Conservation (phyloP, 176 grass and related monocot genomes). For the Lolium perenne region DNA sequence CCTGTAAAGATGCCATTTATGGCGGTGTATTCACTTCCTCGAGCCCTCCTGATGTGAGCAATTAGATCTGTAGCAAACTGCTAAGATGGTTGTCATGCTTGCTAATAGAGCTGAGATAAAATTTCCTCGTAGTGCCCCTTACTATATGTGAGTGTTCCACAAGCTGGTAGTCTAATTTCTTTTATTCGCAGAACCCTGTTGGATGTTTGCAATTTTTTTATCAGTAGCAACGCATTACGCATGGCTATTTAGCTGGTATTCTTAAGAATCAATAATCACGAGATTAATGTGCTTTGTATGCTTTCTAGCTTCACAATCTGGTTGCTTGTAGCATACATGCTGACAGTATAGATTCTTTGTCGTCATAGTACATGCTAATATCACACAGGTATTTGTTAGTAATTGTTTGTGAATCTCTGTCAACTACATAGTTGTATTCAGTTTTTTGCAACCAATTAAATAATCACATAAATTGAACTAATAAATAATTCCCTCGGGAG, state of each 20-base stretch:
- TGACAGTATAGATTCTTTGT: constrained; percentile 34
- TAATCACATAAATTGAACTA: neutral
- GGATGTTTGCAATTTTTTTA: constrained; percentile 1
- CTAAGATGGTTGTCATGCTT: neutral
- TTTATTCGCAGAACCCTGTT: neutral
- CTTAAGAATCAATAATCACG: neutral
- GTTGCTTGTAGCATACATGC: constrained; percentile 21
- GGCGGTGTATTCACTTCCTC: neutral
- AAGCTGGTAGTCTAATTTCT: neutral
- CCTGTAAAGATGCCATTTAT: constrained; percentile 10
- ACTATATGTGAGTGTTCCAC: neutral
- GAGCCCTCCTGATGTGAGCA: neutral
- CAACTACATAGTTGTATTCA: constrained; percentile 11
- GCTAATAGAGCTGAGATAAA: neutral
- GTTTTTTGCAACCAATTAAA: constrained; percentile 2
- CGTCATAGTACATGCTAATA: neutral
- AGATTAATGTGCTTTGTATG: neutral
- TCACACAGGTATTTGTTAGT: neutral
- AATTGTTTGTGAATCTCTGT: constrained; percentile 12
- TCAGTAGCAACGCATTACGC: neutral
- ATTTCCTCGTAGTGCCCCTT: constrained; percentile 5
- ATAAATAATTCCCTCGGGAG: neutral
- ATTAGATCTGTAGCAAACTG: constrained; percentile 23
- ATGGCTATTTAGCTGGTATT: neutral
- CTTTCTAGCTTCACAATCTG: constrained; percentile 23